Conservation (phyloP, 2,329 filamentous ascomycete genomes). For the Ophiostoma angusticollis region DNA sequence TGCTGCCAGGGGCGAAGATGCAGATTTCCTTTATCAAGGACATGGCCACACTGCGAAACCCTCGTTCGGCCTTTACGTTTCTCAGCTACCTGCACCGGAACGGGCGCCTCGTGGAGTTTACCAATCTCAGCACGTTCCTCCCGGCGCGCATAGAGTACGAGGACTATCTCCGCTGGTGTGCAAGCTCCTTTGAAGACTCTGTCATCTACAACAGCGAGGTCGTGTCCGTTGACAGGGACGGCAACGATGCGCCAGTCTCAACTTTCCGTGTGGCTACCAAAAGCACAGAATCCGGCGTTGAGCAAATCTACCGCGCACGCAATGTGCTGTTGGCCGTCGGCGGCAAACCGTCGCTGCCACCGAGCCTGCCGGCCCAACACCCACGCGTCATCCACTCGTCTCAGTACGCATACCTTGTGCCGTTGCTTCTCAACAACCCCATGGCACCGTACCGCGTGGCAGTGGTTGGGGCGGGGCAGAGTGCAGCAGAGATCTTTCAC, state of each 20-base stretch:
- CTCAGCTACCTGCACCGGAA: conserved; percentile 84
- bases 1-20: conserved; percentile 87
- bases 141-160: conserved; percentile 83
- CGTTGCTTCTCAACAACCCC: conserved; percentile 43
- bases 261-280: conserved; percentile 56
- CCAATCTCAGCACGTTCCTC: conserved; percentile 79
- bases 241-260: conserved; percentile 31
- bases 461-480: conserved; percentile 81
- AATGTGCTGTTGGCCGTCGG: conserved; percentile 52
- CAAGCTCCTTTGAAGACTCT: conserved; percentile 58
- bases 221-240: conserved; percentile 49
- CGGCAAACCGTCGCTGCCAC: conserved; percentile 56
- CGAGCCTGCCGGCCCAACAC: conserved; percentile 53
- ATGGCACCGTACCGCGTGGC: conserved; percentile 58
- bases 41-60: conserved; percentile 77
- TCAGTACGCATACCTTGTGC: conserved; percentile 58
- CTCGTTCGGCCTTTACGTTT: conserved; percentile 85
- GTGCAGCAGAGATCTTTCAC: conserved; percentile 89
- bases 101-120: conserved; percentile 74
- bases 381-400: conserved; percentile 78
- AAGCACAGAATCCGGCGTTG: conserved; percentile 43
- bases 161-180: conserved; percentile 91
- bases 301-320: conserved; percentile 41
- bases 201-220: conserved; percentile 73
- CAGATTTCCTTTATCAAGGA: conserved; percentile 98